Percentiles rank a stretch among this genome's conserved stretches.
These are phyloP conservation scores for Phytophthora pinifolia DNA, from an alignment of 352 stramenopile genomes.

Conservation along the genomic window DNA sequence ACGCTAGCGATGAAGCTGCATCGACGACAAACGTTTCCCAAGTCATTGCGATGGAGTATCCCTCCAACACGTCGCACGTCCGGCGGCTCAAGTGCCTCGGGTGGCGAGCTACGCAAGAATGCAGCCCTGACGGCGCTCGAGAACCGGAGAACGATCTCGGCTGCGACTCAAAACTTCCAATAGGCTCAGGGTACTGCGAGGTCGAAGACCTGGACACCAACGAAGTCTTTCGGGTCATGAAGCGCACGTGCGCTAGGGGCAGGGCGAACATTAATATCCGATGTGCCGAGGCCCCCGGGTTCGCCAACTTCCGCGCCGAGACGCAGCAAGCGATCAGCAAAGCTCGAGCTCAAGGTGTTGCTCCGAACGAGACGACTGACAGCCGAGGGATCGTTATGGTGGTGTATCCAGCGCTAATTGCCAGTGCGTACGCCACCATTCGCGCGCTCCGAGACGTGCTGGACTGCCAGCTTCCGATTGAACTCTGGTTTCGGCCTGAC, in stretches of 20 bases:
- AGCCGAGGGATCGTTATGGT: conserved; percentile 52
- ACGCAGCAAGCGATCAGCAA: conserved; percentile 1
- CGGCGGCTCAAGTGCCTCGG: conserved; percentile 47
- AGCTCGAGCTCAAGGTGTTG: background rate
- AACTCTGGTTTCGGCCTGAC: conserved; percentile 54
- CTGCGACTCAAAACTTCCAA: conserved; percentile 37
- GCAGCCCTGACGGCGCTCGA: conserved; percentile 38
- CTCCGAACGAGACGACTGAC: conserved; percentile 3
- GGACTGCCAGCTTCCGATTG: conserved; percentile 49
- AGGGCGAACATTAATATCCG: conserved; percentile 35
- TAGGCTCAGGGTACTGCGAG: conserved; percentile 62
- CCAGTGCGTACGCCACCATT: conserved; percentile 62
- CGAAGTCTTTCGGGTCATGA: conserved; percentile 64
- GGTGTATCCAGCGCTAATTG: conserved; percentile 60
- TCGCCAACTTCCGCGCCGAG: conserved; percentile 51
- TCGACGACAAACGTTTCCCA: conserved; percentile 14
- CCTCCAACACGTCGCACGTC: background rate
- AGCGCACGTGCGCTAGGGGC: conserved; percentile 50
- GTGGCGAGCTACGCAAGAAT: conserved; percentile 52
- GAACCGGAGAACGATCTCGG: conserved; percentile 38
- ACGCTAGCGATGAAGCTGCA: background rate
- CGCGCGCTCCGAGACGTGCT: conserved; percentile 29
- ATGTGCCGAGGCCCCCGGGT: conserved; percentile 49
- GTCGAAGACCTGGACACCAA: conserved; percentile 41
- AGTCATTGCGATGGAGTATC: background rate